These are phyloP conservation scores for Raphanus sativus DNA, from an alignment of 345 rosid genomes.

Conservation along the genomic window DNA sequence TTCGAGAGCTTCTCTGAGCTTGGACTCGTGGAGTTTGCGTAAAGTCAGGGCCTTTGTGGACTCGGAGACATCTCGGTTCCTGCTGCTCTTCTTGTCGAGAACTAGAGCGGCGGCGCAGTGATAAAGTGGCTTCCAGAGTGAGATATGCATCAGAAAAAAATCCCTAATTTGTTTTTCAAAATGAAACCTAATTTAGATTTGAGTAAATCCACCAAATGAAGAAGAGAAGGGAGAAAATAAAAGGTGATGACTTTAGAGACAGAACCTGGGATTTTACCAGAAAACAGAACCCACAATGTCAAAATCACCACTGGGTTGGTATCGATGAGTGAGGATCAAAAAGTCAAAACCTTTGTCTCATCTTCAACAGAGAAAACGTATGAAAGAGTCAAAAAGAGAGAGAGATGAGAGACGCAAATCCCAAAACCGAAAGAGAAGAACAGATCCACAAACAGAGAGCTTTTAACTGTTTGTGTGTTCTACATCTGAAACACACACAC, in stretches of 20 bases:
- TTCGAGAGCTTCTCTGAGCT: constrained; percentile 92
- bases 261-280: constrained; percentile 24
- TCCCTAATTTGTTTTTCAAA: neutral
- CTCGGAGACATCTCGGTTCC: constrained; percentile 52
- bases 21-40: constrained; percentile 73
- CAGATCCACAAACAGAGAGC: constrained; percentile 25
- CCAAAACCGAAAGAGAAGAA: constrained; percentile 15
- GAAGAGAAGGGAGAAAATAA: neutral
- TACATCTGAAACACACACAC: neutral
- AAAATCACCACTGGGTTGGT: constrained; percentile 22
- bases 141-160: constrained; percentile 71
- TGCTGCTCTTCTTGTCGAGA: constrained; percentile 71
- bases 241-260: constrained; percentile 20
- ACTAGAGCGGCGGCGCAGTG: constrained; percentile 94
- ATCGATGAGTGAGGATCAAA: constrained; percentile 11
- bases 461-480: neutral
- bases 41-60: constrained; percentile 39
- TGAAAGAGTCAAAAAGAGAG: neutral
- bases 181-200: neutral
- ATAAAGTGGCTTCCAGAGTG: constrained; percentile 97
- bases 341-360: constrained; percentile 37
- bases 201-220: neutral
- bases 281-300: constrained; percentile 23
- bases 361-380: constrained; percentile 8
- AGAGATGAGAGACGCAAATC: constrained; percentile 21